phyloP scores from a whole-genome alignment of 129 eudicot genomes.

The Arctium minus region DNA sequence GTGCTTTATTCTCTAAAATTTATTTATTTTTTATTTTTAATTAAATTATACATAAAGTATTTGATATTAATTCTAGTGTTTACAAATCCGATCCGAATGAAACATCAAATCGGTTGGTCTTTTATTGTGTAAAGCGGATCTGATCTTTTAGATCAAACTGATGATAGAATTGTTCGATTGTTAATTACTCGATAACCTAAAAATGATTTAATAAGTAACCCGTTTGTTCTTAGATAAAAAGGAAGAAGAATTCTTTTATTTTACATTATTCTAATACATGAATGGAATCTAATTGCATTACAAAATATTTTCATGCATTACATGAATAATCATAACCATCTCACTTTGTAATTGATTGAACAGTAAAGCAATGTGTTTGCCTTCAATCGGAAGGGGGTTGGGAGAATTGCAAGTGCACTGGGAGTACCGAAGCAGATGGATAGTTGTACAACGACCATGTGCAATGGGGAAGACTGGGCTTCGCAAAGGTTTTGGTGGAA shows the following conservation, averaged over 20 bases:
- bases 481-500: no score
- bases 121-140: not conserved
- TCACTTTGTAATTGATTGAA: slow-evolving; percentile 9
- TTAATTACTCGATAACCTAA: no score
- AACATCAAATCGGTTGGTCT: not conserved
- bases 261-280: not conserved
- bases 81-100: not conserved
- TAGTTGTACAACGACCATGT: no score
- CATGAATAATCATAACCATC: slow-evolving; percentile 8
- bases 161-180: no score
- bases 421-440: no score
- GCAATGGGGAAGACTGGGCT: no score
- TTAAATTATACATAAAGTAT: not conserved
- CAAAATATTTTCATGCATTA: not conserved
- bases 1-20: not conserved
- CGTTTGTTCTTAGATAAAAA: not conserved
- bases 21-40: not conserved
- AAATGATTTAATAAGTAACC: not conserved
- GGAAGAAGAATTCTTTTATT: not conserved
- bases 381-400: no score
- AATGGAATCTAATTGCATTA: not conserved
- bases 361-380: not conserved
- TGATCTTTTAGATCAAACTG: not conserved
- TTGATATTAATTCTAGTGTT: not conserved
- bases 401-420: no score